Evolutionary conservation across 1,284 basidiomycete genomes (phyloP).

Genomic region (Austroboletus niveus): DNA sequence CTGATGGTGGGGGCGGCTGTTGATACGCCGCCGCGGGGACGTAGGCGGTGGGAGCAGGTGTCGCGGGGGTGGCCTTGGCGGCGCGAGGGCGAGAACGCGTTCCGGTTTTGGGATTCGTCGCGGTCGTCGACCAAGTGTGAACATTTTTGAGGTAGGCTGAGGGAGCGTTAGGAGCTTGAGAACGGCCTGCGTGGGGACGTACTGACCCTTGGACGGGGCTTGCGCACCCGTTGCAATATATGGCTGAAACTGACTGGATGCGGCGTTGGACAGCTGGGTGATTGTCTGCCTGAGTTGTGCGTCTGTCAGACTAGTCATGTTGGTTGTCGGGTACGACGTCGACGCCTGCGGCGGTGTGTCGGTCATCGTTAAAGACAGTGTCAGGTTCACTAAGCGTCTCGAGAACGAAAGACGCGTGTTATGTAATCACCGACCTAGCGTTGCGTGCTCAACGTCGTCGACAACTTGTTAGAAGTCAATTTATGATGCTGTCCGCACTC

Average conservation of each 20-base stretch:
- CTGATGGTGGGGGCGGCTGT: constrained; percentile 21
- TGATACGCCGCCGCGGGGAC: constrained; percentile 35
- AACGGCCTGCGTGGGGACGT: not conserved
- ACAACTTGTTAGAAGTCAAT: not conserved
- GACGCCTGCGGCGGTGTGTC: constrained; percentile 27
- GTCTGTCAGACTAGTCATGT: constrained; percentile 49
- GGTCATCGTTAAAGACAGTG: constrained; percentile 21
- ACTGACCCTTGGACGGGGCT: constrained; percentile 43
- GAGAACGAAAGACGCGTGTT: constrained; percentile 22
- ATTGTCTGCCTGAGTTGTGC: constrained; percentile 59
- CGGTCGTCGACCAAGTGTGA: constrained; percentile 54
- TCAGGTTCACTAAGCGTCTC: not conserved
- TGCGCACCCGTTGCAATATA: constrained; percentile 45
- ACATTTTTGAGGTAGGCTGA: constrained; percentile 64
- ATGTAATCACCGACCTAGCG: constrained; percentile 18
- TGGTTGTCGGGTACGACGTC: constrained; percentile 33
- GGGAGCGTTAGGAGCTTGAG: constrained; percentile 6
- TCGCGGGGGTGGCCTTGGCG: constrained; percentile 31
- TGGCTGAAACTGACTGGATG: constrained; percentile 37
- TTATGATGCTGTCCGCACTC: constrained; percentile 18
- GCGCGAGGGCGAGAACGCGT: constrained; percentile 34
- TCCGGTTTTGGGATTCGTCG: constrained; percentile 23
- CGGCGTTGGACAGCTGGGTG: constrained; percentile 44
- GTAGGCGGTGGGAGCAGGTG: constrained; percentile 33
- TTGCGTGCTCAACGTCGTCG: not conserved